A percentile compares a stretch with the other conserved stretches of the same genome.
phyloP scores from a whole-genome alignment of 1,284 basidiomycete genomes.

The Irpex lacteus region DNA sequence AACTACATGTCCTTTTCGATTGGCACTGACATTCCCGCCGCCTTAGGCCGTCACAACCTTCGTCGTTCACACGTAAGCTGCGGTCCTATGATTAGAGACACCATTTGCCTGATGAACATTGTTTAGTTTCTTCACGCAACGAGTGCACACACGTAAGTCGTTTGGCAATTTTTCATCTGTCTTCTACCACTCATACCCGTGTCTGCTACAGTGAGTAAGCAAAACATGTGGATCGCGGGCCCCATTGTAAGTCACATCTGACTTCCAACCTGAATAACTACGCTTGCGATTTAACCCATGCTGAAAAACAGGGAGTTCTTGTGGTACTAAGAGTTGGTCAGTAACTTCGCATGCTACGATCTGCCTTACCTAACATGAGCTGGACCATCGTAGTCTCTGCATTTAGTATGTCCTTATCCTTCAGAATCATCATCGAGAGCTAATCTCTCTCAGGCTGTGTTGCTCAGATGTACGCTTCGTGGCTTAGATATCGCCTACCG shows the following conservation, averaged over 20 bases:
- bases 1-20: constrained; percentile 7
- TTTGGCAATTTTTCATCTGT: background rate
- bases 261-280: background rate
- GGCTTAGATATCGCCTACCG: background rate
- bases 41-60: constrained; percentile 12
- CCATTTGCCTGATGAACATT: background rate
- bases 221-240: constrained; percentile 33
- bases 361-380: background rate
- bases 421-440: constrained; percentile 16
- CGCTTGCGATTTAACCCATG: background rate
- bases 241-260: constrained; percentile 35
- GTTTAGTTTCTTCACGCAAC: constrained; percentile 18
- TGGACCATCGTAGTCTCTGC: constrained; percentile 2
- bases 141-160: constrained; percentile 20
- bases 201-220: constrained; percentile 34
- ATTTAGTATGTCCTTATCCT: background rate
- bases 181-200: background rate
- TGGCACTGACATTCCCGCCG: constrained; percentile 5
- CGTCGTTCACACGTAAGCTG: constrained; percentile 34
- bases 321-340: constrained; percentile 21
- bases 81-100: background rate
- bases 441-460: background rate
- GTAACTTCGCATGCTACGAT: background rate
- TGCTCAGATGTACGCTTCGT: background rate
- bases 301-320: constrained; percentile 15